Evolutionary conservation across 176 grass and related monocot genomes (phyloP).

Genomic region (Puya raimondii): DNA sequence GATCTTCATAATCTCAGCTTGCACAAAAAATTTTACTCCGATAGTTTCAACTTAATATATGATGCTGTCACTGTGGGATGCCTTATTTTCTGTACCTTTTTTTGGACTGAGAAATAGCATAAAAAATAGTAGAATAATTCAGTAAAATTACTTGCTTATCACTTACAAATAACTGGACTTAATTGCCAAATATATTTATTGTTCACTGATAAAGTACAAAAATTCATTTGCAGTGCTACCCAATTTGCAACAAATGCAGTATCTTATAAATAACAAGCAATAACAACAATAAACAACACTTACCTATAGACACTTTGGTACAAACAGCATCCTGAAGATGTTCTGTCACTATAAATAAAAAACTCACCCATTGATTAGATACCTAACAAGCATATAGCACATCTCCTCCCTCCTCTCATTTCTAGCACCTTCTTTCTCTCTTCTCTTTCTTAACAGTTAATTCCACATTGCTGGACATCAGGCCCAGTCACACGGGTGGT

Average conservation of each 20-base stretch:
- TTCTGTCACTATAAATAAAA: not conserved
- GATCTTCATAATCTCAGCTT: no score
- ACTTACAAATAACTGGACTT: constrained; percentile 5
- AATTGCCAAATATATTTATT: constrained; percentile 1
- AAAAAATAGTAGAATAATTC: no score
- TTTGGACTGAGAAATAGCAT: no score
- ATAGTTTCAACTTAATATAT: no score
- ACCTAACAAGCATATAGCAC: not conserved
- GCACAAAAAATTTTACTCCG: no score
- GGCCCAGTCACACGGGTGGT: constrained; percentile 66
- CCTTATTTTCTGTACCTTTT: no score
- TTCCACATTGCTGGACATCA: constrained; percentile 35
- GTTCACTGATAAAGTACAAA: not conserved
- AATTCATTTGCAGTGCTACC: not conserved
- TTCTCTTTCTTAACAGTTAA: constrained; percentile 50
- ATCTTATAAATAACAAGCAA: not conserved
- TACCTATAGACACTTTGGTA: not conserved
- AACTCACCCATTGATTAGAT: not conserved
- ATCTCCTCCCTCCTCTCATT: constrained; percentile 4
- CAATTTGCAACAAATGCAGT: not conserved
- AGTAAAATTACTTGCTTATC: constrained; percentile 11
- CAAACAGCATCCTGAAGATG: not conserved
- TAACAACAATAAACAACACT: not conserved
- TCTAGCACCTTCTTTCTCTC: constrained; percentile 16
- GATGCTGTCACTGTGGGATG: no score